These are phyloP conservation scores for Mercurialis annua DNA, from an alignment of 345 rosid species.

Conservation along the genomic window DNA sequence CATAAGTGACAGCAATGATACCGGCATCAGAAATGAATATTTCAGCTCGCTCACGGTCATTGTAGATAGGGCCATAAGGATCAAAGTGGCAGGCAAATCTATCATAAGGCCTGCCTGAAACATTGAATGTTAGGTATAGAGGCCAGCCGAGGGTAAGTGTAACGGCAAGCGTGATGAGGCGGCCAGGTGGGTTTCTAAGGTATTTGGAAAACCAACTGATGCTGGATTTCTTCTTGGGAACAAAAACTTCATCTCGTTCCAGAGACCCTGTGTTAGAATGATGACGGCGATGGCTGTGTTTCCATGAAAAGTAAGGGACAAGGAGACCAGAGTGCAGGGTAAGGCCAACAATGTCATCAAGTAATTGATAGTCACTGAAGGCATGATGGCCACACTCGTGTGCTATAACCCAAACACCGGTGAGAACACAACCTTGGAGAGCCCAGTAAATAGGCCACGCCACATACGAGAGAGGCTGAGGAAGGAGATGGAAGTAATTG, in stretches of 20 bases:
- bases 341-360: slow-evolving; percentile 30
- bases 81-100: slow-evolving; percentile 34
- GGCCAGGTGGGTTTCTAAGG: slow-evolving; percentile 31
- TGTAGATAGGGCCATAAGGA: slow-evolving; percentile 27
- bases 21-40: slow-evolving; percentile 27
- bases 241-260: slow-evolving; percentile 31
- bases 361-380: slow-evolving; percentile 29
- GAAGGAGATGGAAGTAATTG: slow-evolving; percentile 33
- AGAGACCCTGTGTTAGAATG: slow-evolving; percentile 37
- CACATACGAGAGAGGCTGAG: slow-evolving; percentile 17
- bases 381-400: slow-evolving; percentile 43
- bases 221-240: slow-evolving; percentile 23
- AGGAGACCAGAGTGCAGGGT: slow-evolving; percentile 29
- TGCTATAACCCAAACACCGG: slow-evolving; percentile 32
- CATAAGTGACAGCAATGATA: slow-evolving; percentile 18
- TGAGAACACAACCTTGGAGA: slow-evolving; percentile 34
- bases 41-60: slow-evolving; percentile 19
- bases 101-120: slow-evolving; percentile 31
- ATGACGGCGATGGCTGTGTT: slow-evolving; percentile 35
- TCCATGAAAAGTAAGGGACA: slow-evolving; percentile 39
- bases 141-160: slow-evolving; percentile 36
- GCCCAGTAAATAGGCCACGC: slow-evolving; percentile 40
- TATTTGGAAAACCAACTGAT: slow-evolving; percentile 26
- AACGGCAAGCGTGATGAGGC: slow-evolving; percentile 15
- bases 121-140: slow-evolving; percentile 28